phyloP scores from a whole-genome alignment of 192 early-diverging fungal genomes.

The Allomyces javanicus region DNA sequence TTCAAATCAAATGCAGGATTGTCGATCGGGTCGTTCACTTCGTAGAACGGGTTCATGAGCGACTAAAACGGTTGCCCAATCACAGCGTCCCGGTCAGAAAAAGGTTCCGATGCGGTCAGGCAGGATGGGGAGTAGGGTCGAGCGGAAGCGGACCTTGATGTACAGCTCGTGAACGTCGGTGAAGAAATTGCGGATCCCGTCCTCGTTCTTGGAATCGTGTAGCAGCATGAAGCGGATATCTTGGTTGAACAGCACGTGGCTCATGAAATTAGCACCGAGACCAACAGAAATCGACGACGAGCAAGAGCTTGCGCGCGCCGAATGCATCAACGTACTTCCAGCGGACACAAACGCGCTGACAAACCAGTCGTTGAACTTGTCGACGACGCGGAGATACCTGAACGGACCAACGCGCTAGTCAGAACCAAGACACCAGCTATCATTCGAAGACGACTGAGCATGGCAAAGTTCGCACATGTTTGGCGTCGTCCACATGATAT shows the following conservation, averaged over 20 bases:
- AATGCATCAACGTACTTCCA: slow-evolving; percentile 32
- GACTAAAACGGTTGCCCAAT: slow-evolving; percentile 26
- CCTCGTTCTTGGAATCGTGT: slow-evolving; percentile 55
- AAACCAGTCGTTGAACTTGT: slow-evolving; percentile 85
- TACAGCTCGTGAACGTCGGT: slow-evolving; percentile 64
- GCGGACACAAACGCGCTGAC: slow-evolving; percentile 83
- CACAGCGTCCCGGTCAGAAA: slow-evolving; percentile 5
- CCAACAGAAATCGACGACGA: not conserved
- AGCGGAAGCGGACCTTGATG: slow-evolving; percentile 44
- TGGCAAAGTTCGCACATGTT: slow-evolving; percentile 5
- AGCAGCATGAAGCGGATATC: slow-evolving; percentile 62
- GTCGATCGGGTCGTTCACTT: slow-evolving; percentile 59
- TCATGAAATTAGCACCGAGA: not conserved
- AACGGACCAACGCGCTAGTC: too few relatives aligned
- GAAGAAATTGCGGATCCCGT: slow-evolving; percentile 67
- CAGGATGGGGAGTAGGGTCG: not conserved
- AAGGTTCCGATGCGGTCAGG: not conserved
- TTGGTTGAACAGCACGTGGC: slow-evolving; percentile 4
- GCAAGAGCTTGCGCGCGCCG: not conserved
- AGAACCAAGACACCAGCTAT: not conserved
- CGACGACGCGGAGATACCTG: slow-evolving; percentile 84
- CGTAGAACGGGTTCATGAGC: slow-evolving; percentile 79
- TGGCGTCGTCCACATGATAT: slow-evolving; percentile 62
- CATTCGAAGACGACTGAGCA: too few relatives aligned
- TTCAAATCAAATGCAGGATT: slow-evolving; percentile 59